A percentile compares a stretch with the other conserved stretches of the same genome.
Evolutionary conservation across 2,329 filamentous ascomycete species (phyloP).

Genomic region (Tolypocladium amazonense): DNA sequence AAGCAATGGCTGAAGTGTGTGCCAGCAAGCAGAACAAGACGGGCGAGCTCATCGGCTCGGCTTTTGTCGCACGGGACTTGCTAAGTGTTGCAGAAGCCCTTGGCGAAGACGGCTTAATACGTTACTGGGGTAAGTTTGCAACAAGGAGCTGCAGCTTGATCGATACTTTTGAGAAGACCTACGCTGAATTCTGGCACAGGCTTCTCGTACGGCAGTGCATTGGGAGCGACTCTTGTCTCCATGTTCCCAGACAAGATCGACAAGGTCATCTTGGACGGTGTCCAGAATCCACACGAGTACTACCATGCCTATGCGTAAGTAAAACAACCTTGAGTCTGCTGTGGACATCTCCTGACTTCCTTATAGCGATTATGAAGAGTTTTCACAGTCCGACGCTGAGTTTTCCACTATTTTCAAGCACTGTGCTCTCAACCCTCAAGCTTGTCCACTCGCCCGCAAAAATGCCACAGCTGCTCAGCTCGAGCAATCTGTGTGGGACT

Average conservation of each 20-base stretch:
- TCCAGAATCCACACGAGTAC: constrained; percentile 20
- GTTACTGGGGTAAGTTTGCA: constrained; percentile 24
- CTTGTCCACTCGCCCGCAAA: constrained; percentile 12
- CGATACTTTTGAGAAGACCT: neutral
- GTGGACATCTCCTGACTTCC: neutral
- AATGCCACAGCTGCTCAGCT: constrained; percentile 10
- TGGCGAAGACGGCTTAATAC: constrained; percentile 23
- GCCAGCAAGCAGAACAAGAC: constrained; percentile 13
- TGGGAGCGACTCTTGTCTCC: constrained; percentile 25
- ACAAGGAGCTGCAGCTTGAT: neutral
- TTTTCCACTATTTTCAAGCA: constrained; percentile 13
- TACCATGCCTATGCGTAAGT: constrained; percentile 13
- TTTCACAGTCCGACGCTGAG: constrained; percentile 13
- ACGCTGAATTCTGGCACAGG: constrained; percentile 7
- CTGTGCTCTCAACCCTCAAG: constrained; percentile 11
- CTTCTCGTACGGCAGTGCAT: constrained; percentile 25
- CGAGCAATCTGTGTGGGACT: constrained; percentile 6
- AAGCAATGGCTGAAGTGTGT: constrained; percentile 11
- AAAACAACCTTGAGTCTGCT: neutral
- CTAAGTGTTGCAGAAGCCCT: constrained; percentile 32
- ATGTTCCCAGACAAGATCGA: constrained; percentile 28
- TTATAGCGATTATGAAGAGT: constrained; percentile 13
- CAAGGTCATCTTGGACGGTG: constrained; percentile 20
- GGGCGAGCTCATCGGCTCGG: constrained; percentile 27
- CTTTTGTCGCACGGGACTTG: constrained; percentile 32